phyloP scores from a whole-genome alignment of 2,329 filamentous ascomycete species.

The Hortaea werneckii region DNA sequence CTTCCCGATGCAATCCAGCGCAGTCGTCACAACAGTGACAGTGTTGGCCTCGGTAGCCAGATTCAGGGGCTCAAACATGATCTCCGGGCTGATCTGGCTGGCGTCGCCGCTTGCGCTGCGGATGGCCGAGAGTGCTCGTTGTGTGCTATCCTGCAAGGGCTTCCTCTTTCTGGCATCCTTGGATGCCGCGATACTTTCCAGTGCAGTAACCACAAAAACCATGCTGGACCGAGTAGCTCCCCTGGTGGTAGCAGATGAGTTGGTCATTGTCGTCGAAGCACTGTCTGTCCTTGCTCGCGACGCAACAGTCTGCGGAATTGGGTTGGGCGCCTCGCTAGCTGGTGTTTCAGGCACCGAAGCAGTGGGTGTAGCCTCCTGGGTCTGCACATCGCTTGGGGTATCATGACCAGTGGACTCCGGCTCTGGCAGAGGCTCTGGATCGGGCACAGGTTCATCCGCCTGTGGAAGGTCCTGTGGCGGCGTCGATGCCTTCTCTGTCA shows the following conservation, averaged over 20 bases:
- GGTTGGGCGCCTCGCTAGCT: not conserved
- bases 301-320: not conserved
- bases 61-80: constrained; percentile 83
- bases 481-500: constrained; percentile 3
- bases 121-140: constrained; percentile 74
- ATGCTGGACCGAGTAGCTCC: constrained; percentile 71
- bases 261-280: constrained; percentile 46
- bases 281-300: constrained; percentile 48
- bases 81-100: constrained; percentile 74
- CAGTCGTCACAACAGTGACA: constrained; percentile 74
- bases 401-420: not conserved
- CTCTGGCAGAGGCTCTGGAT: not conserved
- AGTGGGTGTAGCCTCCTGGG: not conserved
- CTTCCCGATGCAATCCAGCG: constrained; percentile 96
- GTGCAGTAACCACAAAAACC: constrained; percentile 86
- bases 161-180: constrained; percentile 86
- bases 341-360: constrained; percentile 9
- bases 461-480: constrained; percentile 1
- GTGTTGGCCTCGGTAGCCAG: constrained; percentile 81
- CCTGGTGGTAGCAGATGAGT: constrained; percentile 37
- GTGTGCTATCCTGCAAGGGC: constrained; percentile 69
- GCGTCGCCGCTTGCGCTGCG: constrained; percentile 62
- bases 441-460: not conserved
- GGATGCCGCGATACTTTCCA: constrained; percentile 83
- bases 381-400: not conserved